A percentile compares a stretch with the other conserved stretches of the same genome.
Evolutionary conservation across 345 rosid species (phyloP).

Genomic region (Eucalyptus curtisii): DNA sequence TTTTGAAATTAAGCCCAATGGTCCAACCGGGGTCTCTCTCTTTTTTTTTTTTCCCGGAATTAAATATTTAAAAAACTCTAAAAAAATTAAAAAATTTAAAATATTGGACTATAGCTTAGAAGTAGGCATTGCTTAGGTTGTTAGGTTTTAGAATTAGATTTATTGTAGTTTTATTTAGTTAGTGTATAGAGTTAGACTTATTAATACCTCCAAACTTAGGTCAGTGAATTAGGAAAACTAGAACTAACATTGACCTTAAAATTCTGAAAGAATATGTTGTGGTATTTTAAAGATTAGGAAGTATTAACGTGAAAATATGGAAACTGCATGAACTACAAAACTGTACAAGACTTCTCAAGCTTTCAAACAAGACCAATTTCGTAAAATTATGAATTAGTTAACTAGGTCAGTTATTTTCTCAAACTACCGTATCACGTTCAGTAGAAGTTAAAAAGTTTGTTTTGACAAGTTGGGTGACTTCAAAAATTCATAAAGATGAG

Average conservation of each 20-base stretch:
- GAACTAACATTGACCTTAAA: not conserved
- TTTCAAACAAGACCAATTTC: not conserved
- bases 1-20: not conserved
- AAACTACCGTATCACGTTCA: not conserved
- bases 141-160: not conserved
- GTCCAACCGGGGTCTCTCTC: not conserved
- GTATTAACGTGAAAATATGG: not conserved
- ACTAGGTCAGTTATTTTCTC: not conserved
- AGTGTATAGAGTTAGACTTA: not conserved
- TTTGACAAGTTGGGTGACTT: not conserved
- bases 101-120: not conserved
- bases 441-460: not conserved
- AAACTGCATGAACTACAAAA: not conserved
- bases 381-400: not conserved
- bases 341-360: not conserved
- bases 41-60: not conserved
- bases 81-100: too few species aligned
- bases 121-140: not conserved
- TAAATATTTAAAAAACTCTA: too few species aligned
- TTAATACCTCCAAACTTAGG: too few species aligned
- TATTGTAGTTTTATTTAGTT: not conserved
- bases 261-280: not conserved
- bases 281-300: not conserved
- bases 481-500: not conserved
- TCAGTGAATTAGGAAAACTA: not conserved